Evolutionary conservation across 2,329 filamentous ascomycete genomes (phyloP).

Genomic region (Fusarium veterinarium): DNA sequence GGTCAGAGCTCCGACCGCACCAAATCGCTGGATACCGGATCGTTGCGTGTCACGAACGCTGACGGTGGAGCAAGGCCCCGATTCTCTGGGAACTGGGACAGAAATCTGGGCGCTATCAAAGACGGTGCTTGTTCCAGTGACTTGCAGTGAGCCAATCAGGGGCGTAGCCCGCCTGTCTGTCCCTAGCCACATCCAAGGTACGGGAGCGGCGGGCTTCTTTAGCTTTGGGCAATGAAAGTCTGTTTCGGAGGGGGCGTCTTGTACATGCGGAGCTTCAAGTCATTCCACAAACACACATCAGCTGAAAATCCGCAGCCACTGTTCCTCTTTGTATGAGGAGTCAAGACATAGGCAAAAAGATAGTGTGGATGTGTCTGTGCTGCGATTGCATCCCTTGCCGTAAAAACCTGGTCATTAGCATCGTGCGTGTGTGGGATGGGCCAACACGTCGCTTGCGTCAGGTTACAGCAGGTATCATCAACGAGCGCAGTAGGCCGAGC

Average conservation of each 20-base stretch:
- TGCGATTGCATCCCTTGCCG: slow-evolving; percentile 2
- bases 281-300: slow-evolving; percentile 30
- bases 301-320: slow-evolving; percentile 38
- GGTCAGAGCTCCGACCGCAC: slow-evolving; percentile 30
- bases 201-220: slow-evolving; percentile 43
- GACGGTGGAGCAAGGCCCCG: slow-evolving; percentile 48
- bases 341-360: slow-evolving; percentile 13
- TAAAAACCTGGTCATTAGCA: background rate
- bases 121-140: slow-evolving; percentile 38
- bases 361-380: background rate
- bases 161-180: slow-evolving; percentile 11
- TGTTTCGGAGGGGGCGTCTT: slow-evolving; percentile 35
- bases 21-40: slow-evolving; percentile 42
- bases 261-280: slow-evolving; percentile 29
- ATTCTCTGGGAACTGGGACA: slow-evolving; percentile 48
- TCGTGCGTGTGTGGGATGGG: slow-evolving; percentile 15
- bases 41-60: slow-evolving; percentile 44
- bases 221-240: slow-evolving; percentile 38
- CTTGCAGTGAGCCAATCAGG: slow-evolving; percentile 42
- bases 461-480: slow-evolving; percentile 7
- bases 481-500: slow-evolving; percentile 14
- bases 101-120: slow-evolving; percentile 42
- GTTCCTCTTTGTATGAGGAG: slow-evolving; percentile 10
- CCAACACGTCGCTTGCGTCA: slow-evolving; percentile 21
- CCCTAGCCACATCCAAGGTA: slow-evolving; percentile 41